These are phyloP conservation scores for Gymnopilus junonius DNA, from an alignment of 768 basidiomycete genomes.

Conservation along the genomic window DNA sequence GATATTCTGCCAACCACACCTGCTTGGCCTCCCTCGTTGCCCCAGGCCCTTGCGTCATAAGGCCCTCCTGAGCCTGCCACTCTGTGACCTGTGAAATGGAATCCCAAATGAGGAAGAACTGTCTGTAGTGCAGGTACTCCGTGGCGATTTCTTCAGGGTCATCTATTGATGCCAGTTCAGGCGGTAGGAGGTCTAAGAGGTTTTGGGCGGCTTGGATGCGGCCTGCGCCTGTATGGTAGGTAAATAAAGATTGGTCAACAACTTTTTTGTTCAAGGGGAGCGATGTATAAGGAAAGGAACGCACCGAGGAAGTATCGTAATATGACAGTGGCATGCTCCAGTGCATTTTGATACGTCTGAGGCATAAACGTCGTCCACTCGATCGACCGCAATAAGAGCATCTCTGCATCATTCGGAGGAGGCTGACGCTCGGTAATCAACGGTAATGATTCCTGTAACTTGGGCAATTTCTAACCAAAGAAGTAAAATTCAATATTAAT, in stretches of 20 bases:
- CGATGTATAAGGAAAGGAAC: constrained; percentile 27
- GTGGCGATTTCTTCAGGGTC: constrained; percentile 74
- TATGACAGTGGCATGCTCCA: constrained; percentile 88
- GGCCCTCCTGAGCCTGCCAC: constrained; percentile 54
- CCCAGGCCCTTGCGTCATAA: constrained; percentile 38
- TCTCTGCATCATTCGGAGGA: constrained; percentile 60
- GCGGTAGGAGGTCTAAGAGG: constrained; percentile 63
- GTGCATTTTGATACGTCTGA: constrained; percentile 74
- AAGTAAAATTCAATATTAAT: constrained; percentile 6
- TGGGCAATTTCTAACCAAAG: constrained; percentile 50
- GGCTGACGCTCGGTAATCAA: constrained; percentile 61
- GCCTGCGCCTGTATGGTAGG: constrained; percentile 65
- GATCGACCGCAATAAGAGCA: constrained; percentile 78
- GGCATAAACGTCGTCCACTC: constrained; percentile 91
- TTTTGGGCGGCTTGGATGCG: constrained; percentile 69
- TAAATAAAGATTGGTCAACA: too few species aligned
- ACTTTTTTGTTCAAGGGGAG: too few species aligned
- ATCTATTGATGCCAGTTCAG: constrained; percentile 61
- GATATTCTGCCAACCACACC: constrained; percentile 70
- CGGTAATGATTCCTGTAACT: constrained; percentile 59
- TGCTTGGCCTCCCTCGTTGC: constrained; percentile 62
- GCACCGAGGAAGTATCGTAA: constrained; percentile 88
- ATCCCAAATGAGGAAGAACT: constrained; percentile 81
- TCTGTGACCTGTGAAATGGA: constrained; percentile 64
- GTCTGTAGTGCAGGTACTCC: constrained; percentile 79